Evolutionary conservation across 345 rosid genomes (phyloP).

Genomic region (Eucalyptus sp.): DNA sequence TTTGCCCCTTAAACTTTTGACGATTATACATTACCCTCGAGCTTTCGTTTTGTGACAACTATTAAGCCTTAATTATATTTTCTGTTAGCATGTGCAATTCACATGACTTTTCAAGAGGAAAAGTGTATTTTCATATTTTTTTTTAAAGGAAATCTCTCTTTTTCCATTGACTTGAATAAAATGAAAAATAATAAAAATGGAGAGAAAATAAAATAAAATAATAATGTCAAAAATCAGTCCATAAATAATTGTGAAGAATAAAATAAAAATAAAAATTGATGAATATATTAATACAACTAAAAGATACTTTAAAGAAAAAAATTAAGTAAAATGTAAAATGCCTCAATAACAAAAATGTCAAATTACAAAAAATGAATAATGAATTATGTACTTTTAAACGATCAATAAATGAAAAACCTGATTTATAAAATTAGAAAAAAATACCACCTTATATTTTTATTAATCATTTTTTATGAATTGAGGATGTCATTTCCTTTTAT

Average conservation of each 20-base stretch:
- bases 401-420: not conserved
- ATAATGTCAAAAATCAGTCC: not conserved
- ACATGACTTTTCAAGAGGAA: not conserved
- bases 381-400: not conserved
- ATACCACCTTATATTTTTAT: not conserved
- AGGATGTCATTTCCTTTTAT: not conserved
- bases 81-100: not conserved
- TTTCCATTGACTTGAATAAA: not conserved
- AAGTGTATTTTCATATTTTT: not conserved
- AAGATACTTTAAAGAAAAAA: not conserved
- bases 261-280: not conserved
- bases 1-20: not conserved
- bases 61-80: not conserved
- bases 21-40: not conserved
- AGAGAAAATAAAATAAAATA: not conserved
- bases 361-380: not conserved
- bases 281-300: not conserved
- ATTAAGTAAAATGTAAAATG: not conserved
- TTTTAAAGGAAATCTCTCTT: not conserved
- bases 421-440: not conserved
- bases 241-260: not conserved
- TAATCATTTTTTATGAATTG: not conserved
- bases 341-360: not conserved
- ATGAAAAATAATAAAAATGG: not conserved
- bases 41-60: not conserved